Percentiles rank a stretch among this genome's conserved stretches.
Evolutionary conservation across 2,329 filamentous ascomycete genomes (phyloP).

Genomic region (Orbilia quercus): DNA sequence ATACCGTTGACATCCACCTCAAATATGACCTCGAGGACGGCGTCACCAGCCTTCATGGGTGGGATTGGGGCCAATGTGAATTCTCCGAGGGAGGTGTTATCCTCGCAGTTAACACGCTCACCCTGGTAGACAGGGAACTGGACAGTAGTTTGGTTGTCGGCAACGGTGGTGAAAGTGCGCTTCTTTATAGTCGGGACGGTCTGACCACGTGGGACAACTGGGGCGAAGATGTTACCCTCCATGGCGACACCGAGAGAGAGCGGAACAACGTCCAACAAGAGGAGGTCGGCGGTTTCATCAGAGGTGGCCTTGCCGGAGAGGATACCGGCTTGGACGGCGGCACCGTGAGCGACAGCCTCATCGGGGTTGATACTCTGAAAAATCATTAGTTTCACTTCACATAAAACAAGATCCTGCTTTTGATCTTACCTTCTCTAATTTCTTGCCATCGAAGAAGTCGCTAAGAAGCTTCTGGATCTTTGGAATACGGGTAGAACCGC

Average conservation of each 20-base stretch:
- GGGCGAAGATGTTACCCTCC: conserved; percentile 99
- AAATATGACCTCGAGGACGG: conserved; percentile 96
- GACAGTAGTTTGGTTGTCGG: conserved; percentile 80
- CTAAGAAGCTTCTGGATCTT: conserved; percentile 98
- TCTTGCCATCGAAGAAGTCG: conserved; percentile 99
- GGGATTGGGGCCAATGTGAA: conserved; percentile 92
- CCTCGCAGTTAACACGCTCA: conserved; percentile 96
- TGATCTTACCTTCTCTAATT: conserved; percentile 82
- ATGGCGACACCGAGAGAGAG: conserved; percentile 98
- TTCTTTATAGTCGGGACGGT: conserved; percentile 86
- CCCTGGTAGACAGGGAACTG: conserved; percentile 96
- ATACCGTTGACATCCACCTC: conserved; percentile 99
- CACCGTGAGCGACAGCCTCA: conserved; percentile 98
- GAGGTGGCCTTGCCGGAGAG: conserved; percentile 97
- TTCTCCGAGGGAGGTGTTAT: conserved; percentile 97
- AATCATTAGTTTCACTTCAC: not conserved
- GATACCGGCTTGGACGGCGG: conserved; percentile 98
- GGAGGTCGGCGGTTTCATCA: conserved; percentile 90
- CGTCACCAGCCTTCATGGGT: conserved; percentile 90
- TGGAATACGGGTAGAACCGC: conserved; percentile 98
- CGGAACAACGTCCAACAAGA: conserved; percentile 94
- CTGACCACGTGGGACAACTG: conserved; percentile 83
- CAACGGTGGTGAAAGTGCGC: conserved; percentile 87
- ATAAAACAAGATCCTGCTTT: conserved; percentile 10
- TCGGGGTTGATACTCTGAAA: conserved; percentile 93